Percentiles rank a stretch among this genome's conserved stretches.
Evolutionary conservation across 2,329 filamentous ascomycete species (phyloP).

Genomic region (Pseudohalonectria lignicola): DNA sequence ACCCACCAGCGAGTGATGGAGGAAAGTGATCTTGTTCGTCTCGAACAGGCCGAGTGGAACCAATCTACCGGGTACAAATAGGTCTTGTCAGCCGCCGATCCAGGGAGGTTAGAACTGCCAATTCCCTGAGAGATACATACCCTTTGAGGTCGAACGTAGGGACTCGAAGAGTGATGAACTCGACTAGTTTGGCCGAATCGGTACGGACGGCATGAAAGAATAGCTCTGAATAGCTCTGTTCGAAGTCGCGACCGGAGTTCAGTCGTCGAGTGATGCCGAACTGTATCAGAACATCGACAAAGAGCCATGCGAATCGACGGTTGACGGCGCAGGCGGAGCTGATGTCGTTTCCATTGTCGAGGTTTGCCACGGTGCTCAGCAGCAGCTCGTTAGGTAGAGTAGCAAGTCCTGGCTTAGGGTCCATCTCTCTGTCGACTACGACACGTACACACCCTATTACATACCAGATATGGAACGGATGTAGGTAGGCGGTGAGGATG

Average conservation of each 20-base stretch:
- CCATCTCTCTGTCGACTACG: too few species aligned
- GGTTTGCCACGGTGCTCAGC: background rate
- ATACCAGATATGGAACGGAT: too few species aligned
- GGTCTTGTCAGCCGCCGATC: too few species aligned
- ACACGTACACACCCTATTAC: too few species aligned
- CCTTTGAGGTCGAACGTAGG: background rate
- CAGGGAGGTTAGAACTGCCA: too few species aligned
- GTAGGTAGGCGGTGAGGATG: too few species aligned
- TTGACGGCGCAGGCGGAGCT: background rate
- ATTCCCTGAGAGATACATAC: too few species aligned
- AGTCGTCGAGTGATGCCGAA: background rate
- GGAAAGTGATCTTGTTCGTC: background rate
- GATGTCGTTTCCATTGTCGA: background rate
- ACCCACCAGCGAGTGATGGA: slow-evolving; percentile 1
- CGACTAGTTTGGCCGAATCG: slow-evolving; percentile 1
- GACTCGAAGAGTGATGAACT: background rate
- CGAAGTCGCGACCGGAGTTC: background rate
- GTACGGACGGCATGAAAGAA: slow-evolving; percentile 1
- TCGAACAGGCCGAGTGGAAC: too few species aligned
- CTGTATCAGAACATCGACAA: background rate
- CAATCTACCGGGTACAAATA: too few species aligned
- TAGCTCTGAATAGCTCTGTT: background rate
- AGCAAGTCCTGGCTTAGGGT: background rate
- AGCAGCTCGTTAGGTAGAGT: background rate
- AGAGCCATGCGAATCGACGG: too few species aligned